A percentile compares a stretch with the other conserved stretches of the same genome.
Conservation (phyloP, 106 monocot genomes). For the Dendrobium nobile region DNA sequence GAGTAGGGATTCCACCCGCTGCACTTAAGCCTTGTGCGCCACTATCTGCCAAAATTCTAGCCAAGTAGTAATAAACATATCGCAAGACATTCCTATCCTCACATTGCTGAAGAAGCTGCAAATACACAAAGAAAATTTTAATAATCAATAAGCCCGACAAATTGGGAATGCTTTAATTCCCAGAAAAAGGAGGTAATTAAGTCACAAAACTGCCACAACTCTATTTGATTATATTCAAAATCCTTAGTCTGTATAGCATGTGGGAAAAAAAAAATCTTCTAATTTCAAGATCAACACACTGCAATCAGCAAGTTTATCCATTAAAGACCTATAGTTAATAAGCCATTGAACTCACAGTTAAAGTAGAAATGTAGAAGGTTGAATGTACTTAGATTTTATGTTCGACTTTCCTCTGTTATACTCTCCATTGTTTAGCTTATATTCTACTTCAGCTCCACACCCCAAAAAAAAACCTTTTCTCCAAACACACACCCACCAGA, state of each 20-base stretch:
- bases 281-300: background rate
- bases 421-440: background rate
- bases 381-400: background rate
- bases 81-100: slow-evolving; percentile 91
- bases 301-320: background rate
- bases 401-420: background rate
- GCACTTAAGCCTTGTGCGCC: slow-evolving; percentile 77
- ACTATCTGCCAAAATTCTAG: slow-evolving; percentile 92
- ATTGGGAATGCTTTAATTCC: background rate
- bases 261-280: background rate
- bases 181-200: background rate
- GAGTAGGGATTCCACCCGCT: slow-evolving; percentile 94
- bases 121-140: background rate
- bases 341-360: background rate
- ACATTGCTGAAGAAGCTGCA: slow-evolving; percentile 94
- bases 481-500: no score
- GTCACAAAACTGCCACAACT: background rate
- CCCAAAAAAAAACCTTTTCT: no score
- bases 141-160: background rate
- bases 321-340: background rate
- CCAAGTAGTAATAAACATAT: slow-evolving; percentile 99
- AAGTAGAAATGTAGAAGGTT: background rate
- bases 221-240: background rate
- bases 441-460: background rate
- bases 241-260: background rate